These are phyloP conservation scores for Neurospora intermedia DNA, from an alignment of 495 filamentous ascomycete species.

Conservation along the genomic window DNA sequence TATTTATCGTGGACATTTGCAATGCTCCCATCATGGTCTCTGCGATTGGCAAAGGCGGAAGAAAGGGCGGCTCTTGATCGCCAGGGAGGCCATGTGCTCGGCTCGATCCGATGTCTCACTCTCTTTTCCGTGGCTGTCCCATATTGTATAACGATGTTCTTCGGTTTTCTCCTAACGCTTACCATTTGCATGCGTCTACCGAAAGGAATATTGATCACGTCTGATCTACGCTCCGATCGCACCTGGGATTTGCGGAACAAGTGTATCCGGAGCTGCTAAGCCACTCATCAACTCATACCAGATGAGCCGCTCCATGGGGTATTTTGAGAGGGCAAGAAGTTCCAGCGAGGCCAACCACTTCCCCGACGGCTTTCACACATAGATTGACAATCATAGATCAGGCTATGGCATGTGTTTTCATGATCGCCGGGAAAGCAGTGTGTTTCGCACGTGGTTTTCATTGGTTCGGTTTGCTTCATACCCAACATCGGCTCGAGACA, in stretches of 20 bases:
- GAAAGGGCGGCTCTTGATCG: neutral
- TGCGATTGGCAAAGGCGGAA: neutral
- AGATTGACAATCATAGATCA: neutral
- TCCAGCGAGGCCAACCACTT: neutral
- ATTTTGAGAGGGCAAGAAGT: neutral
- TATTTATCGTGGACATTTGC: neutral
- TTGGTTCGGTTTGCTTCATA: neutral
- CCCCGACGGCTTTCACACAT: neutral
- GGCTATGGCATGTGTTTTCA: neutral
- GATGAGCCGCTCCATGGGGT: neutral
- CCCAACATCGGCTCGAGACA: neutral
- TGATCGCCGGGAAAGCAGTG: neutral
- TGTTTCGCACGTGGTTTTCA: neutral
- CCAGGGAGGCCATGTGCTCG: neutral
- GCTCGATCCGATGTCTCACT: neutral
- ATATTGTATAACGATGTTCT: neutral
- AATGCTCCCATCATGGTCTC: neutral
- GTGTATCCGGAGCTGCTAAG: neutral
- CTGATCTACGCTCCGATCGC: neutral
- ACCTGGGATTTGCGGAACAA: neutral
- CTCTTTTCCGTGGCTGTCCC: neutral
- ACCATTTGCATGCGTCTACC: neutral
- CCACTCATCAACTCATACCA: neutral
- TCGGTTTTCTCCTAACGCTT: neutral
- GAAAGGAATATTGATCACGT: neutral